phyloP scores from a whole-genome alignment of 1,284 basidiomycete species.

The Somion occarium region DNA sequence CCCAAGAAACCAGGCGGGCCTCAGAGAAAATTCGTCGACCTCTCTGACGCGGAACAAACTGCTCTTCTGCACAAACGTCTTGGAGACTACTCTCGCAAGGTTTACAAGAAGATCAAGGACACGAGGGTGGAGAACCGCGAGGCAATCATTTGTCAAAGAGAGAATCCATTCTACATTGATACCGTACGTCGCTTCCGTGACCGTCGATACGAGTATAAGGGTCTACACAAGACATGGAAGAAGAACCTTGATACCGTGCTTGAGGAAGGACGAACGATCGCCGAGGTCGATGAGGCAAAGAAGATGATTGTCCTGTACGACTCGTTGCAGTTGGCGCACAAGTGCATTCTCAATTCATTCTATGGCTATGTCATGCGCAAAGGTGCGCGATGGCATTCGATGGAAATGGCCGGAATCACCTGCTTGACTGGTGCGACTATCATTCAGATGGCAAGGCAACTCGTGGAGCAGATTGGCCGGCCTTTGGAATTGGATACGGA shows the following conservation, averaged over 20 bases:
- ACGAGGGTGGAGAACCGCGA: conserved; percentile 94
- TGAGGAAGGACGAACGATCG: conserved; percentile 65
- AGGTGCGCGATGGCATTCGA: conserved; percentile 98
- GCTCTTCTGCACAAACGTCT: conserved; percentile 94
- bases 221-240: conserved; percentile 99
- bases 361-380: conserved; percentile 99
- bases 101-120: conserved; percentile 99
- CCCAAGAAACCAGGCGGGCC: conserved; percentile 72
- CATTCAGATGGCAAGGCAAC: conserved; percentile 98
- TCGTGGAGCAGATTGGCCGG: conserved; percentile 96
- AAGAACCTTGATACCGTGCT: conserved; percentile 87
- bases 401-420: conserved; percentile 99
- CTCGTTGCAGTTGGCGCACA: conserved; percentile 99
- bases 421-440: conserved; percentile 98
- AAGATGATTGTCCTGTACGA: conserved; percentile 99
- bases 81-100: conserved; percentile 97
- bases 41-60: conserved; percentile 85
- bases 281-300: conserved; percentile 94
- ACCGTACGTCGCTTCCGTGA: conserved; percentile 98
- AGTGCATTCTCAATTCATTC: conserved; percentile 99
- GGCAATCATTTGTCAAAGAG: conserved; percentile 95
- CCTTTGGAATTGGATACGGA: conserved; percentile 98
- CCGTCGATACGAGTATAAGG: conserved; percentile 99
- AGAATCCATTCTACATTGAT: conserved; percentile 99
- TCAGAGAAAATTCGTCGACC: conserved; percentile 80